These are phyloP conservation scores for Macrophomina tecta DNA, from an alignment of 2,329 filamentous ascomycete species.

Conservation along the genomic window DNA sequence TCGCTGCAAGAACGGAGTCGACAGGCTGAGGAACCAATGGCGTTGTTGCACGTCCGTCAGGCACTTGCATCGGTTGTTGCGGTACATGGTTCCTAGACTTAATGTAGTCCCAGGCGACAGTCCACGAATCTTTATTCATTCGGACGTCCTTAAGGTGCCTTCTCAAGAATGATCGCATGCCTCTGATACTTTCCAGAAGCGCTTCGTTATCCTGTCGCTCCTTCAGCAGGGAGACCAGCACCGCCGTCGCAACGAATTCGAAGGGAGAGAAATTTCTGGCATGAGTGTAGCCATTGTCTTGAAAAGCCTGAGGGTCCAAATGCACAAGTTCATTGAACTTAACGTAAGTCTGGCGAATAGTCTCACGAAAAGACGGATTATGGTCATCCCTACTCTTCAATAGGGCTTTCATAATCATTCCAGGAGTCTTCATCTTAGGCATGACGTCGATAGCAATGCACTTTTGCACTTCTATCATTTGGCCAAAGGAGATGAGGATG, in stretches of 20 bases:
- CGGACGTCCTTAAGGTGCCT: slow-evolving; percentile 40
- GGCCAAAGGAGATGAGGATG: slow-evolving; percentile 43
- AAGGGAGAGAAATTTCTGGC: slow-evolving; percentile 46
- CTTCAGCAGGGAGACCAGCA: slow-evolving; percentile 42
- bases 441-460: slow-evolving; percentile 33
- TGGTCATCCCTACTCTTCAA: slow-evolving; percentile 37
- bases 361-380: slow-evolving; percentile 40
- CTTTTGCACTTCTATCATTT: slow-evolving; percentile 44
- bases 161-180: slow-evolving; percentile 36
- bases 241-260: slow-evolving; percentile 43
- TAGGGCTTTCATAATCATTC: slow-evolving; percentile 35
- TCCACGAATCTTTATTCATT: slow-evolving; percentile 38
- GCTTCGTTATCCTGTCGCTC: slow-evolving; percentile 37
- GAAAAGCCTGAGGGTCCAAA: slow-evolving; percentile 38
- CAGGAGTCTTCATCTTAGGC: slow-evolving; percentile 36
- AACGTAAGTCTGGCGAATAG: slow-evolving; percentile 42
- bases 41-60: too few relatives aligned
- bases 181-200: slow-evolving; percentile 40
- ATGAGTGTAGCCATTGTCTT: slow-evolving; percentile 35
- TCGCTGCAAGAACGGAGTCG: neutral
- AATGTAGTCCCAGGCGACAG: slow-evolving; percentile 41
- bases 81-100: slow-evolving; percentile 20
- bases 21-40: neutral
- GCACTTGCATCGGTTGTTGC: neutral
- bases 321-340: slow-evolving; percentile 39